Evolutionary conservation across 164 flowering plant species (phyloP).

Genomic region (Vitis rupestris): DNA sequence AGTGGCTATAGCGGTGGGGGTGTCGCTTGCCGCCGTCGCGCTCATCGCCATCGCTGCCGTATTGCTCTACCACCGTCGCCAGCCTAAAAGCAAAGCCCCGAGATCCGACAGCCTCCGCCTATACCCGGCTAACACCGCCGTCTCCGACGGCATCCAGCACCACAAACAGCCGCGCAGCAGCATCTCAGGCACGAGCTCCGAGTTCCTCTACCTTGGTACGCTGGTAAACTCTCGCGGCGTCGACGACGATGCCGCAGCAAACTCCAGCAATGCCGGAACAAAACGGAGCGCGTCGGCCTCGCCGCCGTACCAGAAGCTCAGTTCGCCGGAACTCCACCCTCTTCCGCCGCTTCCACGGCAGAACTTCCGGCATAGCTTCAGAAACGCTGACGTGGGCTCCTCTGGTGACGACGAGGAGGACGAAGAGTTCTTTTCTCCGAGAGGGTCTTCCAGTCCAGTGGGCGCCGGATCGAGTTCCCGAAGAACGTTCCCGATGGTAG

Average conservation of each 20-base stretch:
- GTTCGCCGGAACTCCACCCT: slow-evolving; percentile 46
- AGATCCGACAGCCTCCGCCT: slow-evolving; percentile 26
- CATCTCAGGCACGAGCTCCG: slow-evolving; percentile 27
- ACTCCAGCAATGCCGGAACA: slow-evolving; percentile 5
- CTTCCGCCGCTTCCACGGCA: slow-evolving; percentile 38
- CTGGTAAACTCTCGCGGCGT: slow-evolving; percentile 20
- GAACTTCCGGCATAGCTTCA: background rate
- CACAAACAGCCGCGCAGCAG: slow-evolving; percentile 11
- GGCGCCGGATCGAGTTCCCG: slow-evolving; percentile 25
- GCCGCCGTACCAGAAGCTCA: slow-evolving; percentile 28
- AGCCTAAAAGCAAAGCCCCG: slow-evolving; percentile 8
- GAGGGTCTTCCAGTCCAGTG: slow-evolving; percentile 27
- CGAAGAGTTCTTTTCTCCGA: slow-evolving; percentile 48
- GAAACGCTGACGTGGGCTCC: slow-evolving; percentile 7
- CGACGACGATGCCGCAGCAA: background rate
- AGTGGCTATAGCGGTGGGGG: too few relatives aligned
- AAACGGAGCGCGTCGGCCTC: slow-evolving; percentile 4
- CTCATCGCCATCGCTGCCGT: slow-evolving; percentile 13
- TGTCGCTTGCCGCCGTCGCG: slow-evolving; percentile 7
- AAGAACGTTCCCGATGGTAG: slow-evolving; percentile 9
- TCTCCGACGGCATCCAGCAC: slow-evolving; percentile 24
- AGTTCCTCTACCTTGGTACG: slow-evolving; percentile 50
- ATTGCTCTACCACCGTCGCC: slow-evolving; percentile 13
- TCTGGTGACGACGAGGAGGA: slow-evolving; percentile 21
- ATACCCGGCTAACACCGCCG: slow-evolving; percentile 24